Evolutionary conservation across 2,329 filamentous ascomycete genomes (phyloP).

Genomic region (Beauveria asiatica): DNA sequence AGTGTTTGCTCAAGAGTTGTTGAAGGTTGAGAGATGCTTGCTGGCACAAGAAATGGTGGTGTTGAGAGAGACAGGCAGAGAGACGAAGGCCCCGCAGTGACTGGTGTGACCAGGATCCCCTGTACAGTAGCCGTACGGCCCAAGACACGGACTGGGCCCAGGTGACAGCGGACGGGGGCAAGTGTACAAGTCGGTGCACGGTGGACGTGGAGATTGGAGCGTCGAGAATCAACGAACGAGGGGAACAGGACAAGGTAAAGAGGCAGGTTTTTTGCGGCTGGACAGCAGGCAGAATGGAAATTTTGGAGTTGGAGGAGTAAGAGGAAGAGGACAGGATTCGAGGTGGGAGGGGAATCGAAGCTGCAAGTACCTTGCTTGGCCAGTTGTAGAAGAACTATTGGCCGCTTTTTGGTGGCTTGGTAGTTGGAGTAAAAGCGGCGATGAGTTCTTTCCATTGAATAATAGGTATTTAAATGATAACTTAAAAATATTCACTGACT

Average conservation of each 20-base stretch:
- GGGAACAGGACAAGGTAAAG: neutral
- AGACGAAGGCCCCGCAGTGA: neutral
- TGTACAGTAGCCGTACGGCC: neutral
- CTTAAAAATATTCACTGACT: no score
- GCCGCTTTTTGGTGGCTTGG: no score
- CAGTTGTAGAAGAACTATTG: neutral
- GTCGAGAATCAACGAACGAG: neutral
- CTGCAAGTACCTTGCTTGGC: no score
- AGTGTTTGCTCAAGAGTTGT: conserved; percentile 6
- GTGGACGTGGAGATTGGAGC: neutral
- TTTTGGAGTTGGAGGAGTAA: neutral
- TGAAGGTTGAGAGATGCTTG: conserved; percentile 6
- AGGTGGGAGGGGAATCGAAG: neutral
- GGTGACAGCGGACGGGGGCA: neutral
- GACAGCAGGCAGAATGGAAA: no score
- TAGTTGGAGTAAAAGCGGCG: no score
- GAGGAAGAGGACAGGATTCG: neutral
- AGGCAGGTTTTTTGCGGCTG: neutral
- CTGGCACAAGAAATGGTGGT: neutral
- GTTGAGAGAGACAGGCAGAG: conserved; percentile 7
- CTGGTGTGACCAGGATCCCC: neutral
- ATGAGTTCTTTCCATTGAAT: no score
- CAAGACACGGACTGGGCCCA: conserved; percentile 4
- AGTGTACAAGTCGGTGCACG: neutral
- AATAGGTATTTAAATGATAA: no score